Evolutionary conservation across 257 asterid genomes (phyloP).

Genomic region (Solanum clarkiae): DNA sequence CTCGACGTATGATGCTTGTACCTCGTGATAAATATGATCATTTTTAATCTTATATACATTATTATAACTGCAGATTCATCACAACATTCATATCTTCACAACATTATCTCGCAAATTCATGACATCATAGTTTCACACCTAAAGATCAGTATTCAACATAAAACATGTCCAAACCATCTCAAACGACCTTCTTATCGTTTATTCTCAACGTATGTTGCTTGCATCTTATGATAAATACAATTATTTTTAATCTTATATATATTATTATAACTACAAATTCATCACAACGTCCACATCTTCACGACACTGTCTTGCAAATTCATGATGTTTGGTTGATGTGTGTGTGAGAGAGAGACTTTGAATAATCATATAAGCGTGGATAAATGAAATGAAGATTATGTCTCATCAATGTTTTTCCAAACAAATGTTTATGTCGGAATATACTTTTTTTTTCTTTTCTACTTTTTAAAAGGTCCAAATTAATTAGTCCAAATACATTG

Average conservation of each 20-base stretch:
- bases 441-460: background rate
- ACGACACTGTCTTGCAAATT: too few species aligned
- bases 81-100: too few species aligned
- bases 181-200: background rate
- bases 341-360: background rate
- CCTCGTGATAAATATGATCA: background rate
- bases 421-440: background rate
- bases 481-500: background rate
- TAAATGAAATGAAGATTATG: background rate
- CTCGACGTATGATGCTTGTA: background rate
- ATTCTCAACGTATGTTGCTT: background rate
- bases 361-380: background rate
- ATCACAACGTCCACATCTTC: too few species aligned
- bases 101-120: too few species aligned
- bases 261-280: fast-evolving
- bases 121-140: too few species aligned
- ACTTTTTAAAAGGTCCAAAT: background rate
- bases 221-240: background rate
- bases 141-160: fast-evolving
- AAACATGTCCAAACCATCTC: background rate
- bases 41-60: too few species aligned
- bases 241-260: background rate
- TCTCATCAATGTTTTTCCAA: background rate
- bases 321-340: too few species aligned
- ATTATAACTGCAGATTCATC: too few species aligned